Evolutionary conservation across 176 grass and related monocot species (phyloP), one percentile per base, ranked within the genome.

Genomic region (Phyllostachys edulis): DNA sequence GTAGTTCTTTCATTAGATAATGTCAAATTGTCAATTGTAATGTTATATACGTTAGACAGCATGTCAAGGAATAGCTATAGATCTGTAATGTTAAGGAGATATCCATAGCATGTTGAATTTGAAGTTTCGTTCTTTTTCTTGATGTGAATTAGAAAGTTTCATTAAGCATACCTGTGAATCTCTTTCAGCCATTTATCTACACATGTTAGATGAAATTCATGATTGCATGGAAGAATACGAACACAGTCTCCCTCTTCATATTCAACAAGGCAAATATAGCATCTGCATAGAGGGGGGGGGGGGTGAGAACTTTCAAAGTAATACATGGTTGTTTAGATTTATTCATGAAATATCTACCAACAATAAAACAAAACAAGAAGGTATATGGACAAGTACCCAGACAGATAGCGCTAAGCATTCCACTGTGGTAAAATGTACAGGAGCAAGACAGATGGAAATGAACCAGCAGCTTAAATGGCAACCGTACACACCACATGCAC

Each of bases 131-230:
- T 21, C 20, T 72, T 52, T 83, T 63, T 46, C 34, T 50, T 82
- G 7, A 67, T 44, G 54, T 67, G 41, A 34, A 63, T 44, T 71
- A 11, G 18, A 70, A 76, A 65, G 20, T 78, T 80, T 80, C 7
- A 44, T 77, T 15, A n/a, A 84, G 27, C 63, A 82, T 93, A 99
- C 96, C 96, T 96, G 80, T 99, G 96, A 86, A 96, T 96, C 75
- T 99, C 96, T 90, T 96, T 99, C 72, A 99, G 78, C 96, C 93
- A 99, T 89, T 99, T 99, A 79, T 99, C 96, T 92, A 96, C 89
- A 92, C 96, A 99, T 73, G 91, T 89, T 85, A 90, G 83, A 90
- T 99, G 96, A 86, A 99, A 99, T 61, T 99, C 96, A 76, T 99
- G 96, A 89, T 87, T 94, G 78, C 93, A 99, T 36, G 96, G 96